These are phyloP conservation scores for Streptanthus diversifolius DNA, from an alignment of 345 rosid species.

Conservation along the genomic window DNA sequence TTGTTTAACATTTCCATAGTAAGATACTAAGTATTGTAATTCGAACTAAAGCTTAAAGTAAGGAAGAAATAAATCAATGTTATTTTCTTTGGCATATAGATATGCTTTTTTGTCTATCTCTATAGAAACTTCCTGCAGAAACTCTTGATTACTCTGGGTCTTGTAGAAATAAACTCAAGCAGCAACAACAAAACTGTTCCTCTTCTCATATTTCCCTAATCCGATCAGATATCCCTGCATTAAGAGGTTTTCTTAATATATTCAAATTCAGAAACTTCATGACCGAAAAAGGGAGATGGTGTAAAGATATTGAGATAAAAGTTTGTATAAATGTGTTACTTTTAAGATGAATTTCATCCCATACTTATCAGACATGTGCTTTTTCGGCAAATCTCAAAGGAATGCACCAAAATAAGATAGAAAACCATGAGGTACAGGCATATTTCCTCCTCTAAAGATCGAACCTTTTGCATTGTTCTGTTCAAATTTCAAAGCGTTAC, in stretches of 20 bases:
- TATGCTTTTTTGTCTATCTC: not conserved
- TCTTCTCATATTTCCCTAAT: not conserved
- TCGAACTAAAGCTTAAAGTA: not conserved
- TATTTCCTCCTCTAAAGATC: not conserved
- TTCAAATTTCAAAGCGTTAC: not conserved
- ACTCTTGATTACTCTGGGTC: not conserved
- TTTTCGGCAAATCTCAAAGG: not conserved
- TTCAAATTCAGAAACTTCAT: not conserved
- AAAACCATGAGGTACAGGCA: not conserved
- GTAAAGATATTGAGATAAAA: not conserved
- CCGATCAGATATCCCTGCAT: not conserved
- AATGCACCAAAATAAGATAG: not conserved
- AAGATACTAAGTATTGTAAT: not conserved
- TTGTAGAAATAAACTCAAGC: not conserved
- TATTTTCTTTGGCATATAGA: conserved; percentile 12
- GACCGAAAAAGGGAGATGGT: not conserved
- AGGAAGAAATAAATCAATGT: conserved; percentile 5
- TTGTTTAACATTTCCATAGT: not conserved
- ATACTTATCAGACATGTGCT: not conserved
- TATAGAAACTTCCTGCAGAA: conserved; percentile 2
- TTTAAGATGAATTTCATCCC: not conserved
- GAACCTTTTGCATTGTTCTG: not conserved
- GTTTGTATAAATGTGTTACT: not conserved
- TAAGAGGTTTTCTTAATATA: not conserved
- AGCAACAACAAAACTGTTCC: conserved; percentile 11